Evolutionary conservation across 495 filamentous ascomycete genomes (phyloP), one percentile per base, ranked within the genome.

Genomic region (Oidiodendron maius): DNA sequence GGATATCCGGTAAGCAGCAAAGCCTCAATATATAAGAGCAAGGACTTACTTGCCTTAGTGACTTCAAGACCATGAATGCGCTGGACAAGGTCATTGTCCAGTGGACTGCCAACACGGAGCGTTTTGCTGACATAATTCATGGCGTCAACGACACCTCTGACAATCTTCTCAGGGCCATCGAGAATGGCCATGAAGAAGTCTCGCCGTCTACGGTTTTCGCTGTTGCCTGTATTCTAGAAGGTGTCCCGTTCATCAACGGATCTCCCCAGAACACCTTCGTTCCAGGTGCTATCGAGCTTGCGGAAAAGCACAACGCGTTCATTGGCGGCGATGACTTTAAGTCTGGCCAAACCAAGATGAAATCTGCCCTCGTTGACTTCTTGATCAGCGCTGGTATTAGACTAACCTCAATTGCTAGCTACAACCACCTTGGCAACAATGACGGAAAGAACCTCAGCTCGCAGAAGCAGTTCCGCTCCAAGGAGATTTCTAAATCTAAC

Each of bases 281-380:
- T 23, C 91, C 93, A 2, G 93, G 93, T 58, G 86, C 82, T 39
- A 84, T 96, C 51, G 74, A 91, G 51, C 80, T 97, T 36, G 94
- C 93, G n/a, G 87, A 94, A 75, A 72, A 84, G 70, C 80, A 87
- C 66, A 72, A 75, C 48, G 80, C 94, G 24, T 98, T 96, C 76
- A 89, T 98, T 58, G 94, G 91, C 35, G 93, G 93, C 58, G 93
- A 98, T 66, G 93, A 98, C 72, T 98, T 98, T 82, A 98, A 98
- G 80, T 97, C 93, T 44, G 93, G 93, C 51, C 93, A 98, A 78
- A 98, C 93, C 60, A 98, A 98, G 82, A 98, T 98, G 93, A 98
- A 98, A 70, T 96, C 90, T 32, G 94, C 94, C 16, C 81, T 98
- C 15, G 94, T 97, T 15, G 93, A 98, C 71, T 98, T 98, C 77